Evolutionary conservation across 768 basidiomycete species (phyloP).

Genomic region (Naganishia friedmannii): DNA sequence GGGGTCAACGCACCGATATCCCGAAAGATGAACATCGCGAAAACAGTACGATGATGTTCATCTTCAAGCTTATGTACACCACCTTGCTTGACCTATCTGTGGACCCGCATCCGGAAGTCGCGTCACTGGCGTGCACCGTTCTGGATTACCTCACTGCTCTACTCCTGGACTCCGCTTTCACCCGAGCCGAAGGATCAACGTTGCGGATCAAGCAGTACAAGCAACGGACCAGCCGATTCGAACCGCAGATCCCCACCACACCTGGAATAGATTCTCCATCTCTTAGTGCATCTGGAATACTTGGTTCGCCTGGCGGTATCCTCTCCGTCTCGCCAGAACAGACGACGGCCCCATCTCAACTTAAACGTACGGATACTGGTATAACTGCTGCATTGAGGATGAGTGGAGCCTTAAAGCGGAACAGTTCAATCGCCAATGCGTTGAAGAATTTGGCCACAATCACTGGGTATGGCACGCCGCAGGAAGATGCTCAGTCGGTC

Average conservation of each 20-base stretch:
- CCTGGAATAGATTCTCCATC: conserved; percentile 28
- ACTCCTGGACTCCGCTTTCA: conserved; percentile 83
- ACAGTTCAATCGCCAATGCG: conserved; percentile 44
- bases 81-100: conserved; percentile 83
- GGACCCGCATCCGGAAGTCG: conserved; percentile 90
- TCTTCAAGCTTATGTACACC: conserved; percentile 88
- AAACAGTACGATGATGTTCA: conserved; percentile 78
- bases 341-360: conserved; percentile 17
- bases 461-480: conserved; percentile 40
- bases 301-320: neutral
- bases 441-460: conserved; percentile 46
- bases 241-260: conserved; percentile 29
- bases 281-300: conserved; percentile 25
- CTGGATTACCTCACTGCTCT: conserved; percentile 89
- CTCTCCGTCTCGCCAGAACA: conserved; percentile 14
- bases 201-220: conserved; percentile 50
- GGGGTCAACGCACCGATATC: conserved; percentile 61
- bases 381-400: conserved; percentile 29
- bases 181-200: conserved; percentile 66
- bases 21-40: conserved; percentile 66
- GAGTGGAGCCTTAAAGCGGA: conserved; percentile 40
- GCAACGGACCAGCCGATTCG: conserved; percentile 29
- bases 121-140: conserved; percentile 82
- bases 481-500: conserved; percentile 24
- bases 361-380: conserved; percentile 41